Conservation (phyloP, 2,329 filamentous ascomycete genomes). For the Cladophialophora bantiana region DNA sequence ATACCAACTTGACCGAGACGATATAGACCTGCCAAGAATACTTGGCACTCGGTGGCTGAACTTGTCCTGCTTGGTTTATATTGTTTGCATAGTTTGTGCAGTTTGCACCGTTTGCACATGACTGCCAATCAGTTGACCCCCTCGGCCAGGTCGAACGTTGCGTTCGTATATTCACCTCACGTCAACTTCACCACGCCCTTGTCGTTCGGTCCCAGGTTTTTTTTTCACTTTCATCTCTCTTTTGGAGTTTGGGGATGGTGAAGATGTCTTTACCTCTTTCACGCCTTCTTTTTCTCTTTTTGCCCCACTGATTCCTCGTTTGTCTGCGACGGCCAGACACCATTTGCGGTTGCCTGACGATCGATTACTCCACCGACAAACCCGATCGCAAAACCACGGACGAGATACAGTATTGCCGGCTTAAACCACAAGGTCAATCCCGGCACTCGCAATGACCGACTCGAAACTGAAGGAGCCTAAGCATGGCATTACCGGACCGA, state of each 20-base stretch:
- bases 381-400: background rate
- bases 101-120: conserved; percentile 2
- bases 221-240: conserved; percentile 33
- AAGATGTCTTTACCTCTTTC: conserved; percentile 33
- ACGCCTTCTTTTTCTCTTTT: conserved; percentile 24
- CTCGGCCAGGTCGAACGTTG: background rate
- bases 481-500: conserved; percentile 82
- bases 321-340: background rate
- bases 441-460: conserved; percentile 25
- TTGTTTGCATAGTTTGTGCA: conserved; percentile 7
- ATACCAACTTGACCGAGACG: background rate
- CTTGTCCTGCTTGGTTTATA: background rate
- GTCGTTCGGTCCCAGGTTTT: conserved; percentile 27
- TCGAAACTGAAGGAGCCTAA: conserved; percentile 45
- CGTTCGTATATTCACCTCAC: conserved; percentile 24
- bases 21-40: background rate
- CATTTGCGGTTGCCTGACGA: conserved; percentile 6
- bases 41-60: background rate
- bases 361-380: background rate
- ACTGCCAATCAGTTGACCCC: background rate
- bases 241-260: conserved; percentile 37
- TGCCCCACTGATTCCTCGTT: conserved; percentile 23
- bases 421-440: no score
- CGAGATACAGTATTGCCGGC: background rate
- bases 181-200: conserved; percentile 19